Percentiles rank a stretch among this genome's conserved stretches.
These are phyloP conservation scores for Melampsora americana DNA, from an alignment of 1,284 basidiomycete genomes.

Conservation along the genomic window DNA sequence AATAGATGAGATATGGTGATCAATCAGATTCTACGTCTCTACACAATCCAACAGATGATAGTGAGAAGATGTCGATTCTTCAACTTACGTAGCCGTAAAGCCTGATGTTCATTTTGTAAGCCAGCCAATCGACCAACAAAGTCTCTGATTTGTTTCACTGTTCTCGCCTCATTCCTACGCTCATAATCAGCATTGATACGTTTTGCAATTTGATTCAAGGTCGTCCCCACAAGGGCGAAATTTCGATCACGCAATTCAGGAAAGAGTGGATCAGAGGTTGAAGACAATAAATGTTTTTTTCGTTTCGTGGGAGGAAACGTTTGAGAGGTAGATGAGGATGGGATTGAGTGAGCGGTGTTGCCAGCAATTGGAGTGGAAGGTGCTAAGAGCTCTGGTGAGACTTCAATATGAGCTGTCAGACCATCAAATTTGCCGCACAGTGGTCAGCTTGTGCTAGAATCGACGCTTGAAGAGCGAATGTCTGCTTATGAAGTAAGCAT, in stretches of 20 bases:
- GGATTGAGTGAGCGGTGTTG: slow-evolving; percentile 43
- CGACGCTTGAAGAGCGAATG: neutral
- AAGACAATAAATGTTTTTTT: slow-evolving; percentile 78
- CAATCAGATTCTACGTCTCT: neutral
- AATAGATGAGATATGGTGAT: neutral
- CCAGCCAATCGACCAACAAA: slow-evolving; percentile 93
- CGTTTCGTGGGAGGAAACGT: slow-evolving; percentile 59
- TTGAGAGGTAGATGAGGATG: slow-evolving; percentile 42
- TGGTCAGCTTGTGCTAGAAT: neutral
- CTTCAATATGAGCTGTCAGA: slow-evolving; percentile 38
- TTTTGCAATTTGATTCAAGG: slow-evolving; percentile 75
- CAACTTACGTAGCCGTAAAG: slow-evolving; percentile 73
- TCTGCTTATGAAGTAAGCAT: neutral
- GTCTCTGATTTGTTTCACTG: slow-evolving; percentile 83
- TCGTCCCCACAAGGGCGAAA: slow-evolving; percentile 85
- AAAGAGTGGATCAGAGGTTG: slow-evolving; percentile 75
- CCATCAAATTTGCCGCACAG: neutral
- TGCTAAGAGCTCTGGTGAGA: slow-evolving; percentile 71
- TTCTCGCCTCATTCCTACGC: slow-evolving; percentile 76
- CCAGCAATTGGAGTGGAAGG: slow-evolving; percentile 45
- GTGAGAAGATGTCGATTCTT: slow-evolving; percentile 15
- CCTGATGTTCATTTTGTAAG: slow-evolving; percentile 84
- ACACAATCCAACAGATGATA: slow-evolving; percentile 6
- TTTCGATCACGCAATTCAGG: slow-evolving; percentile 83
- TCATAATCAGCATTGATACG: slow-evolving; percentile 88